Base-by-base conservation (phyloP, 2,329 filamentous ascomycete species). In the Beauveria medogensis region DNA sequence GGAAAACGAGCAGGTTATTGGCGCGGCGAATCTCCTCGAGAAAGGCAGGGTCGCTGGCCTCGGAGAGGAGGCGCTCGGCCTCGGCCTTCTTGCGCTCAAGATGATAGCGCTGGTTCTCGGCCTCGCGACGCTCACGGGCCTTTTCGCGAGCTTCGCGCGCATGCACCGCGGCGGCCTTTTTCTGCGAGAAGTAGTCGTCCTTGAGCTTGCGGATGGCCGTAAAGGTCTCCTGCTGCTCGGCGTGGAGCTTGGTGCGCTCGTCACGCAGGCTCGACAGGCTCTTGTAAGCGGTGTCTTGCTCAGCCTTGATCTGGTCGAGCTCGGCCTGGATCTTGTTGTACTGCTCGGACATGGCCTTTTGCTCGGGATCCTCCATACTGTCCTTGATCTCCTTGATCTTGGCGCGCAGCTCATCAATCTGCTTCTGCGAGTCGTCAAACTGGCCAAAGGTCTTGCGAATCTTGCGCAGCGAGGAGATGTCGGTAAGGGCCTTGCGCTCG, bases 251-350 rank as follows among this genome's bases (percentile, higher is more conserved):
- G 72, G 86, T 88, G 64, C 90, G 87, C 79, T 97, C 90, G 69
- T 96, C 93, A 61, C 90, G 87, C 64, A 97, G 86, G 61, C 82
- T 75, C 68, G 91, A 92, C 63, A 97, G 79, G 78, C 86, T 90
- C 83, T 96, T 95, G 84, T 89, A 96, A 41, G 88, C 91, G 67
- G 88, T 86, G 70, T 97, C 92, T 76, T 96, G 91, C 79, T 96
- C 90, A 53, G 88, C 89, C 80, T 95, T 96, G 79, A 99, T 90
- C 63, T 79, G 75, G 73, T 97, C 92, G 57, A 97, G 82, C 79
- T 99, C 92, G 67, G 87, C 85, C 78, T 94, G 90, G 71, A 97
- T 86, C 74, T 85, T 84, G 71, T 84, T 87, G 80, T 96, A 97
- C 72, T 89, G 85, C 65, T 97, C 92, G 70, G 87, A 91, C 63